These are phyloP conservation scores for Xylaria sp. DNA, from an alignment of 2,329 filamentous ascomycete genomes.

Conservation along the genomic window DNA sequence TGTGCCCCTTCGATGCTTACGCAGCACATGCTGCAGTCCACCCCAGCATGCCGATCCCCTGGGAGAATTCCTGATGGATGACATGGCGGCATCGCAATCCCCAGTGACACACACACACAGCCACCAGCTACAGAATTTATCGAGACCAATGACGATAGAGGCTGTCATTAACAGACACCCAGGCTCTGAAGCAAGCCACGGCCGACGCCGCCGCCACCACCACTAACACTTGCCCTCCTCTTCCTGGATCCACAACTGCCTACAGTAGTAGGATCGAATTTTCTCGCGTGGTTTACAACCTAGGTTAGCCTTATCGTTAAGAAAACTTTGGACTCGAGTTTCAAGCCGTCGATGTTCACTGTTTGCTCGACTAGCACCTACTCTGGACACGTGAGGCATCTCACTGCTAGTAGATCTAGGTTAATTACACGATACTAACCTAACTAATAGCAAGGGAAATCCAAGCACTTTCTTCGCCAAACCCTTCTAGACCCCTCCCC, in stretches of 20 bases:
- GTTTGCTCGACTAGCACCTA: too few relatives aligned
- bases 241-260: not conserved
- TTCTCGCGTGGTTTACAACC: not conserved
- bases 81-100: not conserved
- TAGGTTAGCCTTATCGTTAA: not conserved
- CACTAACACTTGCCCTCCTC: too few relatives aligned
- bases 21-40: too few relatives aligned
- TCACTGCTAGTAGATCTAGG: too few relatives aligned
- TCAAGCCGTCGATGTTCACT: not conserved
- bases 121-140: not conserved
- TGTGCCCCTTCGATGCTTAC: too few relatives aligned
- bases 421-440: too few relatives aligned
- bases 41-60: not conserved
- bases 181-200: not conserved
- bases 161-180: not conserved
- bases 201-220: too few relatives aligned
- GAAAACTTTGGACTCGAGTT: not conserved
- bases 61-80: not conserved
- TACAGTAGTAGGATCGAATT: not conserved
- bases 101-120: not conserved
- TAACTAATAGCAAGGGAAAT: too few relatives aligned
- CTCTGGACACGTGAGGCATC: not conserved
- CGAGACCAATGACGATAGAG: not conserved
- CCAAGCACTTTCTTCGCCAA: too few relatives aligned
- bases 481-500: too few relatives aligned